Conservation (phyloP, 2,329 filamentous ascomycete species). For the Rachicladosporium sp. region DNA sequence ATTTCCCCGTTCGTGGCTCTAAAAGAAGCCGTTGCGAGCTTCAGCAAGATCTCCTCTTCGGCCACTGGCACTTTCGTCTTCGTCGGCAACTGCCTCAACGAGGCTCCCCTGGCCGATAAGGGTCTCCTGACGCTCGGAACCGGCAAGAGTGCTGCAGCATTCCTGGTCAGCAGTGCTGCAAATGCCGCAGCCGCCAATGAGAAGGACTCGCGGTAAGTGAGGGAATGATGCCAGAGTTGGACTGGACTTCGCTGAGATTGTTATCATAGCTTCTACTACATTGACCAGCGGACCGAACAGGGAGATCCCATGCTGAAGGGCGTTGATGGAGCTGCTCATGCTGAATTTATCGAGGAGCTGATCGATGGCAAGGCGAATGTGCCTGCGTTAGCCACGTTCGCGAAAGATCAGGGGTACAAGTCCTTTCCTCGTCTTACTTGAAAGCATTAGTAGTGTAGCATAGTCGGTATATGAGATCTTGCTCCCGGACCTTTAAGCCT, state of each 20-base stretch:
- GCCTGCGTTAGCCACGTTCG: slow-evolving; percentile 13
- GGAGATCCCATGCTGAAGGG: slow-evolving; percentile 17
- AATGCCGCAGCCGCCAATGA: slow-evolving; percentile 20
- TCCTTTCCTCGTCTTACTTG: slow-evolving; percentile 4
- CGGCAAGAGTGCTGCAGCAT: slow-evolving; percentile 29
- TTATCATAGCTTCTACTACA: slow-evolving; percentile 38
- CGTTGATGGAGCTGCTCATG: slow-evolving; percentile 9
- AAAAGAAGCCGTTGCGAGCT: slow-evolving; percentile 25
- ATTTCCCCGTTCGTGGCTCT: slow-evolving; percentile 28
- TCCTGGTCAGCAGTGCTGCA: slow-evolving; percentile 26
- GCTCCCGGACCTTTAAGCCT: too few relatives aligned
- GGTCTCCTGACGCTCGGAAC: slow-evolving; percentile 25
- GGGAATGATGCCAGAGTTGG: slow-evolving; percentile 6
- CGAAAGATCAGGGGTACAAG: slow-evolving; percentile 9
- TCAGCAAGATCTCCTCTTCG: slow-evolving; percentile 11
- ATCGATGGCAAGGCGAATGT: slow-evolving; percentile 3
- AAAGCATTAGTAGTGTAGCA: too few relatives aligned
- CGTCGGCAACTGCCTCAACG: slow-evolving; percentile 31
- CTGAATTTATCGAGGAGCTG: slow-evolving; percentile 9
- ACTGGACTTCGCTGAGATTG: slow-evolving; percentile 3
- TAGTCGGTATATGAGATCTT: too few relatives aligned
- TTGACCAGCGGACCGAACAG: slow-evolving; percentile 35
- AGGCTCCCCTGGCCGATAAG: slow-evolving; percentile 11
- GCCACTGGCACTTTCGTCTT: slow-evolving; percentile 27
- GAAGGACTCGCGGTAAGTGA: slow-evolving; percentile 22